Evolutionary conservation across 176 grass and related monocot species (phyloP), one percentile per base, ranked within the genome.

Genomic region (Triticum turgidum): DNA sequence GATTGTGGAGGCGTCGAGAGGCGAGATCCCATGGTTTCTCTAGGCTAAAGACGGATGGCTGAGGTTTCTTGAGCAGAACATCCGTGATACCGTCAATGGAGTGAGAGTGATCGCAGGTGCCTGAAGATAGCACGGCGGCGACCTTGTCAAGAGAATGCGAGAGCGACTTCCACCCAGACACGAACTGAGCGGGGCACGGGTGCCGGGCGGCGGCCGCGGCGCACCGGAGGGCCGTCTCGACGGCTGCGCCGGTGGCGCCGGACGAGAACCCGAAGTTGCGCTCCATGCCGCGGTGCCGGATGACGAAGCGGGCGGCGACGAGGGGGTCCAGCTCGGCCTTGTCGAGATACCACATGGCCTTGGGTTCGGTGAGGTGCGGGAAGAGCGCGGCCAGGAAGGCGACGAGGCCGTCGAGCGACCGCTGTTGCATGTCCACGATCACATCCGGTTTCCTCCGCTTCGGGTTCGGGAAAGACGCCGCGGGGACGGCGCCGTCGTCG

Each of bases 321-420:
- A 82, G 1, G 12, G 66, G 66, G 18, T 82, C 80, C 1, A 32
- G 1, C 0, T 25, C 65, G 6, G 80, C 65, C 0, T 49, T 49
- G 30, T 11, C 18, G 7, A 82, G 65, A 51, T 82, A 82, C 21
- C 5, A 20, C 47, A 54, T 0, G 11, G 80, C 80, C 66, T 82
- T 51, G 0, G 29, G 11, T 9, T 82, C 11, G 6, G 47, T 49
- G 66, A 82, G 80, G 80, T 82, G 27, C 20, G 80, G 80, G 65
- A 82, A 82, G 21, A 82, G 30, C 32, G 20, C 35, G 80, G 66
- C 54, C 11, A 82, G 47, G 80, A 82, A 82, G 65, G 80, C 49
- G 21, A 38, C 30, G 47, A 82, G 66, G 7, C 80, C 80, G 29
- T 58, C 10, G 30, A 71, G 47, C 21, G 80, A 82, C 3, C 15